These are phyloP conservation scores for Chlorokybus atmophyticus DNA, from an alignment of 139 green algal genomes.

Conservation along the genomic window DNA sequence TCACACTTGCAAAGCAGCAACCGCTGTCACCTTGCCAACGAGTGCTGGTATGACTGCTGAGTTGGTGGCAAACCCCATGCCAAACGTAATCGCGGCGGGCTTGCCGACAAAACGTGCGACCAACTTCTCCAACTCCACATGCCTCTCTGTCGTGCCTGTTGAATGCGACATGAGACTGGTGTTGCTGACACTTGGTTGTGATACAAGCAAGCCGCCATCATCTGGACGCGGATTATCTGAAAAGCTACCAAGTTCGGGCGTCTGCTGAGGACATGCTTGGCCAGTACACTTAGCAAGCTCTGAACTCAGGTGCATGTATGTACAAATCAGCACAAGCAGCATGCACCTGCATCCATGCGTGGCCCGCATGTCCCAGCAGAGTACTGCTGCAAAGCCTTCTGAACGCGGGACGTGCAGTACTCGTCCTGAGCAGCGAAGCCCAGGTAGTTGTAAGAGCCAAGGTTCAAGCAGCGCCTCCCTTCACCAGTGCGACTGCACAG, in stretches of 20 bases:
- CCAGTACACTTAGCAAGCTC: no score
- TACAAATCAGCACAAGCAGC: no score
- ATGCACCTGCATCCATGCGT: constrained; percentile 16
- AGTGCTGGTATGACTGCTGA: constrained; percentile 73
- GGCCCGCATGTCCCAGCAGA: constrained; percentile 44
- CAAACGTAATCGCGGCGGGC: constrained; percentile 73
- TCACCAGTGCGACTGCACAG: constrained; percentile 35
- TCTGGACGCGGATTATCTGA: no score
- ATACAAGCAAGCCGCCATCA: no score
- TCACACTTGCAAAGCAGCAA: background rate
- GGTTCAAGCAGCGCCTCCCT: constrained; percentile 66
- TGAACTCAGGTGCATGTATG: no score
- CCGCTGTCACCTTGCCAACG: constrained; percentile 31
- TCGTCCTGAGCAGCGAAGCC: constrained; percentile 82
- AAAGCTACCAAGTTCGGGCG: no score
- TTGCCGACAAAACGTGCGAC: constrained; percentile 79
- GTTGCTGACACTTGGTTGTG: no score
- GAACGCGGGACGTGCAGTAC: constrained; percentile 84
- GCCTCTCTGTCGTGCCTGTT: constrained; percentile 32
- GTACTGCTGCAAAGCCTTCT: constrained; percentile 43
- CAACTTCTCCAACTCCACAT: constrained; percentile 66
- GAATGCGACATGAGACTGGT: no score
- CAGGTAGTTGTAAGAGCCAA: constrained; percentile 98
- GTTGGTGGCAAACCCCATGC: constrained; percentile 99
- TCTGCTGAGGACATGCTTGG: no score